Percentiles rank a stretch among this genome's conserved stretches.
Evolutionary conservation across 2,329 filamentous ascomycete species (phyloP).

Genomic region (Chaetomium globosum): DNA sequence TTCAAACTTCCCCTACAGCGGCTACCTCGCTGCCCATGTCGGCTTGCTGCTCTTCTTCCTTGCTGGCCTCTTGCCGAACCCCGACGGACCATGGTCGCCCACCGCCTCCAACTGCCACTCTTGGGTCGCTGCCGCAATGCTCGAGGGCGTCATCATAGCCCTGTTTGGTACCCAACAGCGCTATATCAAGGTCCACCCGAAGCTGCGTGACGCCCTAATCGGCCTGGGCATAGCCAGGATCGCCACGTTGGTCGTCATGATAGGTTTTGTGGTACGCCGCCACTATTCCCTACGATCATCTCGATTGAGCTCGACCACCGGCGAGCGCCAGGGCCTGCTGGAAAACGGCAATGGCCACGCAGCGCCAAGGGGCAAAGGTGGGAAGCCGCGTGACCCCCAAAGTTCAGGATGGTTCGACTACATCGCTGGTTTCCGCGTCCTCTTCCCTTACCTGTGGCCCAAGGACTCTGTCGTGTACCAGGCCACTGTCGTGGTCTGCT

Average conservation of each 20-base stretch:
- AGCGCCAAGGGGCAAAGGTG: background rate
- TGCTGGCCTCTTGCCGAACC: background rate
- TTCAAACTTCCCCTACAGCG: background rate
- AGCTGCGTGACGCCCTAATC: background rate
- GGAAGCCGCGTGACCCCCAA: background rate
- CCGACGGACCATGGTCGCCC: background rate
- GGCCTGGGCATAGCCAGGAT: background rate
- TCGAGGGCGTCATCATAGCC: slow-evolving; percentile 4
- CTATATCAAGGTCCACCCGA: background rate
- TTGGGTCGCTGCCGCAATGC: slow-evolving; percentile 1
- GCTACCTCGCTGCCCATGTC: slow-evolving; percentile 3
- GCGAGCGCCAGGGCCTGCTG: background rate
- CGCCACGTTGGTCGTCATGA: background rate
- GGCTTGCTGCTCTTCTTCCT: slow-evolving; percentile 6
- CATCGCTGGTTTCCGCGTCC: background rate
- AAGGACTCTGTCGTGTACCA: background rate
- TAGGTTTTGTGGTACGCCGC: background rate
- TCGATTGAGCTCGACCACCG: background rate
- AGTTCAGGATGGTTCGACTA: background rate
- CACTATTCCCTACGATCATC: slow-evolving; percentile 6
- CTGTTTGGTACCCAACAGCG: slow-evolving; percentile 1
- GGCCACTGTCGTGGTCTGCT: slow-evolving; percentile 2
- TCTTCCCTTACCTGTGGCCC: slow-evolving; percentile 3
- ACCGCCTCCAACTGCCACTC: slow-evolving; percentile 2
- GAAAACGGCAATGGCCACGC: slow-evolving; percentile 1